A percentile compares a stretch with the other conserved stretches of the same genome.
These are phyloP conservation scores for Alternaria viburni DNA, from an alignment of 2,329 filamentous ascomycete species.

Conservation along the genomic window DNA sequence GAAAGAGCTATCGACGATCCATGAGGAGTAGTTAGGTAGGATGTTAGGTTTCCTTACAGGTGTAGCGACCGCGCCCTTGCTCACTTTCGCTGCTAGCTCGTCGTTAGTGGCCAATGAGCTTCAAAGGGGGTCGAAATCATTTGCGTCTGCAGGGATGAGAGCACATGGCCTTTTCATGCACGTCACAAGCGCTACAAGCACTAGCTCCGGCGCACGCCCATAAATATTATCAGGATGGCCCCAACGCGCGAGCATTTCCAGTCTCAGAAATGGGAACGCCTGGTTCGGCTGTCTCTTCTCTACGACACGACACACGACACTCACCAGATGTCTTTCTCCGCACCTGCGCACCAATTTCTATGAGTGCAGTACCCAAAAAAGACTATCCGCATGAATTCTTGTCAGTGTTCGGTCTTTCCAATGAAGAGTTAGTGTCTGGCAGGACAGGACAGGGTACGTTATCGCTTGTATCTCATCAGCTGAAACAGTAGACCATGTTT, in stretches of 20 bases:
- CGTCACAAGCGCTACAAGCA: constrained; percentile 16
- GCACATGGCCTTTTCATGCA: constrained; percentile 16
- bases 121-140: background rate
- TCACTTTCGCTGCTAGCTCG: constrained; percentile 4
- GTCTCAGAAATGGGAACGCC: background rate
- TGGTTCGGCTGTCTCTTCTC: background rate
- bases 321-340: background rate
- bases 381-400: background rate
- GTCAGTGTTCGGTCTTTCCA: background rate
- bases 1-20: constrained; percentile 4
- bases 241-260: background rate
- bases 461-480: background rate
- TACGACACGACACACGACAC: background rate
- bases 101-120: constrained; percentile 1
- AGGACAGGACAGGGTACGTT: background rate
- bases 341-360: background rate
- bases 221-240: constrained; percentile 2
- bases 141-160: background rate
- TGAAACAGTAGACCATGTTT: background rate
- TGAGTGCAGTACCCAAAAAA: background rate
- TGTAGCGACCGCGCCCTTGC: constrained; percentile 5
- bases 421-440: background rate
- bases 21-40: constrained; percentile 1
- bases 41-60: constrained; percentile 7
- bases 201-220: constrained; percentile 14